Base-by-base conservation (phyloP, 139 green algal species). In the Coelastrella sp. region DNA sequence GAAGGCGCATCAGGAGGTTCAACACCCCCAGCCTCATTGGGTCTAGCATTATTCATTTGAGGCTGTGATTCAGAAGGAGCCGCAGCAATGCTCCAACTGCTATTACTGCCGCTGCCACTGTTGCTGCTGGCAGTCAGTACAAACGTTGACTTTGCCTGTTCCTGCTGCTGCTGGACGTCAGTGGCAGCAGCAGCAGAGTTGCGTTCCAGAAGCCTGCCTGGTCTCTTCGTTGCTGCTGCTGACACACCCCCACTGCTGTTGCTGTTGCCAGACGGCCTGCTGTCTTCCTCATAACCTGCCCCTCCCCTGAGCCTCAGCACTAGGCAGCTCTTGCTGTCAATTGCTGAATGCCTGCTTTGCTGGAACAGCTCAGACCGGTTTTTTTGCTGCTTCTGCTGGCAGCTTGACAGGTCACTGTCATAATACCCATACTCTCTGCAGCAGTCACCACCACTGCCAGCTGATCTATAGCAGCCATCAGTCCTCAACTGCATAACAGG, bases 51-150 rank as follows among this genome's bases (percentile, higher is more conserved):
- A 1, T 47, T 2, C 32, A 2, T 47, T 2, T 0, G 32, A 47
- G 32, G 32, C 1, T 47, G 32, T 47, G 32, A 47, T 47, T 22
- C n/a, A 7, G 47, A 11, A 77, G 71, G 17, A 22, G 71, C 79
- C 66, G 79, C 79, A 56, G 79, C 79, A 61, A 83, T 56, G n/a
- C 54, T 65, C 77, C 77, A 83, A 6, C 32, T 17, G 77, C n/a
- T 78, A 22, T 11, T 6, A 47, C 77, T 65, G 77, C n/a, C 77
- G 14, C 54, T 59, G 32, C 32, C 32, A 5, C 77, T 66, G 8
- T 13, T 83, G 77, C 47, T 65, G 61, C 61, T 19, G 61, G 8
- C n/a, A 2, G n/a, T n/a, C 71, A 77, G 2, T 77, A 47, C 32
- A 47, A 47, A 47, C 32, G 32, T 2, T 47, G 32, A 47, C 32